Evolutionary conservation across 1,284 basidiomycete species (phyloP).

Genomic region (Coriolopsis trogii): DNA sequence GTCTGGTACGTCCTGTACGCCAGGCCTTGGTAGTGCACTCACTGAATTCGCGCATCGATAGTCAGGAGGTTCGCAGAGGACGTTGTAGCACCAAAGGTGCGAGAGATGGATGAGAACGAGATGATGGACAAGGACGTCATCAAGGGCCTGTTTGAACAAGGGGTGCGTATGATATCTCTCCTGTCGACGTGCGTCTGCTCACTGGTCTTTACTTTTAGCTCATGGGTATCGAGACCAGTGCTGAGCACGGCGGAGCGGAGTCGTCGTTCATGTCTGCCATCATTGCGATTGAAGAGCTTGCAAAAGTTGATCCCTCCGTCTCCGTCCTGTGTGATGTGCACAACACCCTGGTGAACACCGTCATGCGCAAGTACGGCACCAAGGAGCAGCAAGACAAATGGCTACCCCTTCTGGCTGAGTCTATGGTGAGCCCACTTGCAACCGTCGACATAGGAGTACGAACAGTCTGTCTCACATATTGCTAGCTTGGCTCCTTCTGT

Average conservation of each 20-base stretch:
- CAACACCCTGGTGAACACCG: slow-evolving; percentile 97
- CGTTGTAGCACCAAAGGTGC: slow-evolving; percentile 87
- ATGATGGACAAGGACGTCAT: slow-evolving; percentile 91
- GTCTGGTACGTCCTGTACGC: slow-evolving; percentile 56
- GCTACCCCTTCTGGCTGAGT: slow-evolving; percentile 82
- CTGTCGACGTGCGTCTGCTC: not conserved
- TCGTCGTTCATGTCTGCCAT: slow-evolving; percentile 95
- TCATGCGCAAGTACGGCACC: slow-evolving; percentile 87
- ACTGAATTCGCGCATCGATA: slow-evolving; percentile 31
- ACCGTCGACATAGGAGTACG: not conserved
- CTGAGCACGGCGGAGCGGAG: slow-evolving; percentile 86
- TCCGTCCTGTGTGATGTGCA: slow-evolving; percentile 98
- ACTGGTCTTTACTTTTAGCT: slow-evolving; percentile 50
- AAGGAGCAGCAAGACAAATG: slow-evolving; percentile 89
- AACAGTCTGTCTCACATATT: not conserved
- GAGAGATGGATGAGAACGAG: slow-evolving; percentile 98
- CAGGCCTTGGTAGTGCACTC: not conserved
- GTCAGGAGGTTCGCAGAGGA: slow-evolving; percentile 90
- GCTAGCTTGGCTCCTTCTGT: slow-evolving; percentile 93
- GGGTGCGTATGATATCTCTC: slow-evolving; percentile 56
- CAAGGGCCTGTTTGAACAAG: slow-evolving; percentile 92
- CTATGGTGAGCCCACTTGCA: slow-evolving; percentile 66
- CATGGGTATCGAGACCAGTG: slow-evolving; percentile 95
- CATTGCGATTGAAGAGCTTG: slow-evolving; percentile 96
- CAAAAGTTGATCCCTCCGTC: slow-evolving; percentile 95